phyloP scores from a whole-genome alignment of 2,329 filamentous ascomycete genomes.

The Arthrobotrys iridis region DNA sequence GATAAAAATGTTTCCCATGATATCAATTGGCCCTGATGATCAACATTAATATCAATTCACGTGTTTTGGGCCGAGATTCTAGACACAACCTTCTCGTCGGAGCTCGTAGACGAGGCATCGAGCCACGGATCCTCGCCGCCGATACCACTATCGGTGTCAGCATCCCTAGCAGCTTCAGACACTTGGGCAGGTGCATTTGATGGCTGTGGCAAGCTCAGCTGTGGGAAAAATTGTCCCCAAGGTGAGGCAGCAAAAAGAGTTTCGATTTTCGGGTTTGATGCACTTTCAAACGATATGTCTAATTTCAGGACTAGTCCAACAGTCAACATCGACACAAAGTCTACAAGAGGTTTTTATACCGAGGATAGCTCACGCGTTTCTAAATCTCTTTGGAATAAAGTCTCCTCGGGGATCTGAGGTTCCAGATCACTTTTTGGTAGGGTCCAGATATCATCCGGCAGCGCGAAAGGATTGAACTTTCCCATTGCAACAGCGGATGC shows the following conservation, averaged over 20 bases:
- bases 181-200: not conserved
- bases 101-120: conserved; percentile 20
- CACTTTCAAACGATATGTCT: conserved; percentile 26
- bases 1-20: conserved; percentile 76
- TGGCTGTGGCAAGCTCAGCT: not conserved
- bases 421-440: conserved; percentile 38
- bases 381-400: conserved; percentile 41
- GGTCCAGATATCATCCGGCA: conserved; percentile 53
- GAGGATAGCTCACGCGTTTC: conserved; percentile 30
- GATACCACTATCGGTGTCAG: conserved; percentile 40
- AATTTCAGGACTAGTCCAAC: conserved; percentile 33
- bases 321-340: not conserved
- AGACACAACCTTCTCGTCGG: conserved; percentile 40
- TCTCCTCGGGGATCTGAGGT: conserved; percentile 27
- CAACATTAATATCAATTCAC: not conserved
- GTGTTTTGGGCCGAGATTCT: not conserved
- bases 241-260: conserved; percentile 36
- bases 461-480: conserved; percentile 53
- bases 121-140: conserved; percentile 46
- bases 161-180: not conserved
- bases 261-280: conserved; percentile 27
- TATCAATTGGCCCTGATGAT: conserved; percentile 64
- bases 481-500: conserved; percentile 42
- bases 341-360: not conserved
- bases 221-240: conserved; percentile 44